Evolutionary conservation across 2,329 filamentous ascomycete species (phyloP).

Genomic region (Scorias spongiosa): DNA sequence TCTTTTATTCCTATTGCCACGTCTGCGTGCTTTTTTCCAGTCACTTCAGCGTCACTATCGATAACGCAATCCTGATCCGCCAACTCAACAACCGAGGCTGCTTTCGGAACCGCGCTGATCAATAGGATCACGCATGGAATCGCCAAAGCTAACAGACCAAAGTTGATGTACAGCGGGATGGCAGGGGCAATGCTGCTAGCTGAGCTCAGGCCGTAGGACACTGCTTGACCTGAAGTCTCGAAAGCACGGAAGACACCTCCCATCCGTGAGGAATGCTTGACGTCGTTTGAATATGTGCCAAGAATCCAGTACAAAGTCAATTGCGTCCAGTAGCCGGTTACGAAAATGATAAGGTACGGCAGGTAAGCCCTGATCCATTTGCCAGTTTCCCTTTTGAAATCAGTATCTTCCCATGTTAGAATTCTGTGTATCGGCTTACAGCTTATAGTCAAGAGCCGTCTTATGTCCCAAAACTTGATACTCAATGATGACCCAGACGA

Average conservation of each 20-base stretch:
- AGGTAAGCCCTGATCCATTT: slow-evolving; percentile 9
- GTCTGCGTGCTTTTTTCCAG: too few relatives aligned
- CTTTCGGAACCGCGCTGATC: too few relatives aligned
- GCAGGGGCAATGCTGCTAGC: too few relatives aligned
- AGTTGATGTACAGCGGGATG: too few relatives aligned
- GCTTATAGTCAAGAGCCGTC: slow-evolving; percentile 6
- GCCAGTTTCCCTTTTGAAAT: slow-evolving; percentile 3
- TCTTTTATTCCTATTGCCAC: too few relatives aligned
- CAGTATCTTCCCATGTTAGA: background rate
- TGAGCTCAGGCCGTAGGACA: too few relatives aligned
- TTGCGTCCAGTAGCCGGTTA: slow-evolving; percentile 11
- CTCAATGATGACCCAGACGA: slow-evolving; percentile 5
- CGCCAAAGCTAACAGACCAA: too few relatives aligned
- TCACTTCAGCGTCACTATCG: too few relatives aligned
- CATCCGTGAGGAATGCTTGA: slow-evolving; percentile 17
- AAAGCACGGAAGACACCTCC: slow-evolving; percentile 15
- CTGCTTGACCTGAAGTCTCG: slow-evolving; percentile 32
- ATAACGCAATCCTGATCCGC: too few relatives aligned
- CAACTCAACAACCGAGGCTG: too few relatives aligned
- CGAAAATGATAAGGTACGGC: slow-evolving; percentile 12
- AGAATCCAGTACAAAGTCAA: slow-evolving; percentile 24
- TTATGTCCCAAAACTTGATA: slow-evolving; percentile 4
- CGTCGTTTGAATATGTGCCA: slow-evolving; percentile 22
- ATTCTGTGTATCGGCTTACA: slow-evolving; percentile 2
- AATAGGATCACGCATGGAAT: too few relatives aligned